Evolutionary conservation across 225 moss, liverwort and hornwort species (phyloP).

Genomic region (Physcomitrellopsis africana): DNA sequence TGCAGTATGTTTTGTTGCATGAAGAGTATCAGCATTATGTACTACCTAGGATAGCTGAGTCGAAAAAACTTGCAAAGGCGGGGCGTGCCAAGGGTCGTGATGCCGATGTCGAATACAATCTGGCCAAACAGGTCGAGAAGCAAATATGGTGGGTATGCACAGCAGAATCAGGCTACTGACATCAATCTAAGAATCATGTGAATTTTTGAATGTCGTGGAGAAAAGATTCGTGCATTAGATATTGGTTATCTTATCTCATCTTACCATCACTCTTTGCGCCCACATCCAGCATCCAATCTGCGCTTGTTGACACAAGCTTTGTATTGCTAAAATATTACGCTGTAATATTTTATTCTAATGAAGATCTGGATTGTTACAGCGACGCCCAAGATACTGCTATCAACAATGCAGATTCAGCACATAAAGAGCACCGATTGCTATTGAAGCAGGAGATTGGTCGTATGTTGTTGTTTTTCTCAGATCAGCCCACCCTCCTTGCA

Average conservation of each 20-base stretch:
- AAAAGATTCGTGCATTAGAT: neutral
- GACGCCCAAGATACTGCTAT: constrained; percentile 97
- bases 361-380: constrained; percentile 36
- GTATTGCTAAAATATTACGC: neutral
- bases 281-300: neutral
- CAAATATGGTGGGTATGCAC: constrained; percentile 64
- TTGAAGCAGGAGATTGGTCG: constrained; percentile 93
- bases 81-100: constrained; percentile 88
- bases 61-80: constrained; percentile 92
- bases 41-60: constrained; percentile 90
- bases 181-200: neutral
- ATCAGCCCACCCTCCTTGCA: constrained; percentile 93
- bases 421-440: constrained; percentile 91
- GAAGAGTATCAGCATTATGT: constrained; percentile 97
- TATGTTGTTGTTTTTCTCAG: constrained; percentile 93
- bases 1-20: constrained; percentile 82
- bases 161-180: constrained; percentile 18
- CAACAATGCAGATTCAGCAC: constrained; percentile 82
- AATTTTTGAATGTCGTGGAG: constrained; percentile 5
- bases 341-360: neutral
- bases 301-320: neutral
- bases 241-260: neutral
- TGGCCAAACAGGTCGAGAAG: constrained; percentile 98
- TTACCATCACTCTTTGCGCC: neutral
- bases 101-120: constrained; percentile 92